Conservation (phyloP, 2,329 filamentous ascomycete species). For the Exophiala alcalophila region DNA sequence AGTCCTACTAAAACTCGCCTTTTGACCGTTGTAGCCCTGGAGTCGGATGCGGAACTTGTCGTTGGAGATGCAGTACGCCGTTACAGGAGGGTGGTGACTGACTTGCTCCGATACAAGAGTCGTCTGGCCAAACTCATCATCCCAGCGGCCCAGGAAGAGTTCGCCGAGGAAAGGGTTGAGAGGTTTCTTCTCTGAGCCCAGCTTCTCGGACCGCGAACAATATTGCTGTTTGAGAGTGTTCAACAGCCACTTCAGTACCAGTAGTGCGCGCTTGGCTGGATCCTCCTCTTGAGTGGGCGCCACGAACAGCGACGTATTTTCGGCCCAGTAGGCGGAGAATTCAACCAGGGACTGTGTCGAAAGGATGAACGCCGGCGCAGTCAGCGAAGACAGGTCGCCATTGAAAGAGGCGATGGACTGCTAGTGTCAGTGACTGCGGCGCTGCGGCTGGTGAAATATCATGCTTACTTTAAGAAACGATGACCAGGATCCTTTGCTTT, state of each 20-base stretch:
- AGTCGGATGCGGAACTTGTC: slow-evolving; percentile 70
- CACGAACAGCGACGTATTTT: slow-evolving; percentile 68
- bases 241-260: slow-evolving; percentile 88
- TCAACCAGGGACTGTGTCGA: slow-evolving; percentile 68
- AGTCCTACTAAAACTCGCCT: slow-evolving; percentile 88
- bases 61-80: slow-evolving; percentile 91
- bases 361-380: slow-evolving; percentile 78
- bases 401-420: slow-evolving; percentile 76
- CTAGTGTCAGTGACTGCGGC: slow-evolving; percentile 11
- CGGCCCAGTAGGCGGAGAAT: slow-evolving; percentile 69
- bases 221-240: slow-evolving; percentile 82
- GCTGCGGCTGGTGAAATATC: slow-evolving; percentile 1
- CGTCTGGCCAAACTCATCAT: slow-evolving; percentile 72
- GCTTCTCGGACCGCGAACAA: slow-evolving; percentile 69
- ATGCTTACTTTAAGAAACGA: slow-evolving; percentile 49
- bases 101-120: slow-evolving; percentile 92
- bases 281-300: slow-evolving; percentile 73
- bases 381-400: slow-evolving; percentile 75
- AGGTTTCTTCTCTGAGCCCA: slow-evolving; percentile 94
- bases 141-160: slow-evolving; percentile 89
- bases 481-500: slow-evolving; percentile 44
- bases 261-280: slow-evolving; percentile 68
- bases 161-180: slow-evolving; percentile 63
- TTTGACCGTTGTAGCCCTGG: slow-evolving; percentile 91
- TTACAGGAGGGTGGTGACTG: slow-evolving; percentile 88